phyloP scores from a whole-genome alignment of 192 early-diverging fungal species.

The Linnemannia elongata region DNA sequence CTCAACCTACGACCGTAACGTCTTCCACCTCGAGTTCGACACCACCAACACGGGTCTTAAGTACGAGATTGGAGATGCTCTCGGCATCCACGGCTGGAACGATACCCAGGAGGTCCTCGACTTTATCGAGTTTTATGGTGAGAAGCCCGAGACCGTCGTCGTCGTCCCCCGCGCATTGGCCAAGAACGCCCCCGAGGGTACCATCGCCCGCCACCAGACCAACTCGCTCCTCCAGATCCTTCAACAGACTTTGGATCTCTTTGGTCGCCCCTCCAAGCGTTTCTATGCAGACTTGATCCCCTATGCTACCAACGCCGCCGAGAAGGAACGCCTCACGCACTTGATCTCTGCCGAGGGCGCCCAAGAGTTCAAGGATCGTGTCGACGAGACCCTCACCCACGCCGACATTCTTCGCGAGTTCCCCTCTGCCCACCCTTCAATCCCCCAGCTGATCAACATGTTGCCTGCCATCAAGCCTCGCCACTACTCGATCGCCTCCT shows the following conservation, averaged over 20 bases:
- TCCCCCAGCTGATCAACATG: slow-evolving; percentile 78
- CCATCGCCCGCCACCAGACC: slow-evolving; percentile 66
- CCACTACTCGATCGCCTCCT: slow-evolving; percentile 98
- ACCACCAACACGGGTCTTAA: slow-evolving; percentile 81
- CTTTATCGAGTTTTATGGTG: slow-evolving; percentile 83
- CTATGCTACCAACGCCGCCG: slow-evolving; percentile 75
- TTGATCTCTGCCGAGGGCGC: slow-evolving; percentile 80
- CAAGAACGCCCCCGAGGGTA: slow-evolving; percentile 67
- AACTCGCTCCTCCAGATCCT: slow-evolving; percentile 86
- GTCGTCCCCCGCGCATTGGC: slow-evolving; percentile 59
- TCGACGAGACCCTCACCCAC: slow-evolving; percentile 87
- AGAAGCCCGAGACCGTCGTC: slow-evolving; percentile 76
- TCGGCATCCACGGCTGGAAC: slow-evolving; percentile 95
- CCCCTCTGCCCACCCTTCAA: slow-evolving; percentile 80
- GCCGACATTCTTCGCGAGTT: slow-evolving; percentile 92
- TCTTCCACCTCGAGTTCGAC: slow-evolving; percentile 98
- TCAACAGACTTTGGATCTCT: slow-evolving; percentile 88
- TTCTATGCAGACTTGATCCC: slow-evolving; percentile 89
- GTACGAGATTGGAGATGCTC: slow-evolving; percentile 94
- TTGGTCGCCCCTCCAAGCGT: slow-evolving; percentile 94
- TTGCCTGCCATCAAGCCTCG: slow-evolving; percentile 94
- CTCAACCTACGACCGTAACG: slow-evolving; percentile 90
- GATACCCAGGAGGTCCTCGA: slow-evolving; percentile 75
- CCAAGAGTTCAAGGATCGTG: slow-evolving; percentile 83
- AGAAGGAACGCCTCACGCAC: slow-evolving; percentile 75